Base-by-base conservation (phyloP, 139 green algal genomes). In the Mesostigma viride region DNA sequence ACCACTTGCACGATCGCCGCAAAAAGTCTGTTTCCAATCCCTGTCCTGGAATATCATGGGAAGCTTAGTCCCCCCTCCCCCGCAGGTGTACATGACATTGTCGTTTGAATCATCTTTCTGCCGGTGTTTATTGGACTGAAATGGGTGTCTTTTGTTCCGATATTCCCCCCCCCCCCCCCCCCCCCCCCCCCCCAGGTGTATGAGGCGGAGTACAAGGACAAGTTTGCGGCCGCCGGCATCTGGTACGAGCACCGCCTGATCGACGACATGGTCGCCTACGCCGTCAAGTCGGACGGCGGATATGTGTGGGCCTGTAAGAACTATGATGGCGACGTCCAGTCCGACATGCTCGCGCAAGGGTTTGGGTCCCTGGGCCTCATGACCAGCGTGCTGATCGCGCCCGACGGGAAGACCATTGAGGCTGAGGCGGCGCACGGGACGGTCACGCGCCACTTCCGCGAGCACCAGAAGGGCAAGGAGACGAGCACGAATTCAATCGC, bases 301-400 rank as follows among this genome's bases (percentile, higher is more conserved):
- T 97, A 95, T 82, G 88, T 97, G 63, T 97, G 90, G 91, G 91
- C 91, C 0, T 96, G 86, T 82, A 97, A 97, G 81, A 96, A 96
- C 82, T 96, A 96, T 71, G 90, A 96, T 62, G 90, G 90, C 24
- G 90, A 96, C 69, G 87, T 94, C 66, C 84, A 91, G 81, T 78
- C 57, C 24, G 84, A 95, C 79, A 95, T 94, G 30, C 85, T 95
- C 33, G 89, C 89, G 17, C 89, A 95, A 73, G 80, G 90, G 83
- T 97, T 94, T 68, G 91, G 91, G 45, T 94, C 84, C 6, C 80
- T 97, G 48, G 91, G 91, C 27, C 82, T 97, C 3, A 97, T 97
- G 91, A 97, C 91, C 48, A 88, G 75, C 20, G 91, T 97, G 48
- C 81, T 97, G 48, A 65, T 96, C 8, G 90, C 87, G 8, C 91